Evolutionary conservation across 169 alveolate genomes (phyloP), one percentile per base, ranked within the genome.

Genomic region (Cyclospora cayetanensis): DNA sequence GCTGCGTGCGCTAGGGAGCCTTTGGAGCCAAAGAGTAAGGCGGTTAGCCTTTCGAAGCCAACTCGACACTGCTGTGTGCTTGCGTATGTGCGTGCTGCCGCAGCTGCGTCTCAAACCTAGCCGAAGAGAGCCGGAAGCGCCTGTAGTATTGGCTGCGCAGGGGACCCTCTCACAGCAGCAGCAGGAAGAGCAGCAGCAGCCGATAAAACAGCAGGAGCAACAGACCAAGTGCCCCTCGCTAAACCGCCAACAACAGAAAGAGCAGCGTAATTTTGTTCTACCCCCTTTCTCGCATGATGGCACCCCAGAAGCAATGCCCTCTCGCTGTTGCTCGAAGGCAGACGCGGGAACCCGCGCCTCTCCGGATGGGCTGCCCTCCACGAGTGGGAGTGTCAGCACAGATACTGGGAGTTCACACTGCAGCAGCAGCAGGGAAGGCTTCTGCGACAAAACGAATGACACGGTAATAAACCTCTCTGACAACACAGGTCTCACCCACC

Each of bases 61-160:
- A n/a, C n/a, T n/a, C n/a, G n/a, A n/a, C n/a, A n/a, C n/a, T n/a
- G n/a, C n/a, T n/a, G n/a, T n/a, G n/a, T n/a, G n/a, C 34, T 4
- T 35, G 83, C 52, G 37, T 41, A 31, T 72, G 60, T 20, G 18
- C 35, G 15, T 35, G 35, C 60, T 72, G 60, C 83, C 41, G 86
- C 86, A 76, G 86, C 43, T 76, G 86, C 86, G 86, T 66, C 68
- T 76, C 12, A 76, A 76, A 34, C 86, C 86, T 63, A 63, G 43
- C 41, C 41, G 66, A 42, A 43, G 86, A 52, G 86, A 42, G 20
- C 86, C 43, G 31, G 86, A 76, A 66, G 83, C 15, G 60, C 18
- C 35, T 50, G 60, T 34, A 39, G 83, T 55, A 37, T 34, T 35
- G 4, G 60, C 60, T 15, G 86, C 68, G 46, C 60, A 27, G 41